phyloP scores from a whole-genome alignment of 2,329 filamentous ascomycete species.

The Xylaria sp. region DNA sequence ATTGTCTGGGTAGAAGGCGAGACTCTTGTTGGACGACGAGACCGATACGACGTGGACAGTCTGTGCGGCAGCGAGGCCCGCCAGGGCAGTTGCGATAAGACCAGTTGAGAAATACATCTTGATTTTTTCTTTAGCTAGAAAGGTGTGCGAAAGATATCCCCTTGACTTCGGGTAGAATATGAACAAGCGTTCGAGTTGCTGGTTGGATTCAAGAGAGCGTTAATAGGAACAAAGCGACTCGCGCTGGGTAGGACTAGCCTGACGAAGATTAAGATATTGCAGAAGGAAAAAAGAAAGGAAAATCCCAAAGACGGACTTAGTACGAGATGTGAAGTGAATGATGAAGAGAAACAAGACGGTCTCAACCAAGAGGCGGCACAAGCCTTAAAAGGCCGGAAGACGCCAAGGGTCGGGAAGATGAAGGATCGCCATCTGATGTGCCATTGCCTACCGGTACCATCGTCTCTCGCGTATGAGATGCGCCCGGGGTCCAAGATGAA shows the following conservation, averaged over 20 bases:
- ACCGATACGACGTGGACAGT: slow-evolving; percentile 74
- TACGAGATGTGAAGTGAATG: slow-evolving; percentile 41
- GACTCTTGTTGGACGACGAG: slow-evolving; percentile 63
- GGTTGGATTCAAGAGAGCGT: slow-evolving; percentile 47
- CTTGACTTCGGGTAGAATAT: slow-evolving; percentile 38
- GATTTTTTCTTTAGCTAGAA: slow-evolving; percentile 42
- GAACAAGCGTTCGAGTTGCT: slow-evolving; percentile 40
- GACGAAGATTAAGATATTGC: slow-evolving; percentile 35
- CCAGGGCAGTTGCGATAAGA: slow-evolving; percentile 57
- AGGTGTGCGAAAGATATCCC: slow-evolving; percentile 29
- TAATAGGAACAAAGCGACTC: slow-evolving; percentile 52
- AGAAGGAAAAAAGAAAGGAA: slow-evolving; percentile 30
- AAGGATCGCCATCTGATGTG: slow-evolving; percentile 53
- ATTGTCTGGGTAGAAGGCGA: slow-evolving; percentile 74
- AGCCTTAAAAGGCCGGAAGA: slow-evolving; percentile 56
- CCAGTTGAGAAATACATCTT: slow-evolving; percentile 66
- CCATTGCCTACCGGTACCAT: slow-evolving; percentile 46
- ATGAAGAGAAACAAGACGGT: slow-evolving; percentile 47
- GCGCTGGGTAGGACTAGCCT: slow-evolving; percentile 65
- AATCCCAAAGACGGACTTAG: slow-evolving; percentile 38
- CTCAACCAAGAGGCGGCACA: slow-evolving; percentile 51
- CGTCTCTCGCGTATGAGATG: slow-evolving; percentile 42
- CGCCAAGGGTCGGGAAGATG: slow-evolving; percentile 46
- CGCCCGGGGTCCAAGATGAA: slow-evolving; percentile 42
- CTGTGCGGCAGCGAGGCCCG: slow-evolving; percentile 55